Evolutionary conservation across 1,284 basidiomycete genomes (phyloP).

Genomic region (Neonothopanus nambi): DNA sequence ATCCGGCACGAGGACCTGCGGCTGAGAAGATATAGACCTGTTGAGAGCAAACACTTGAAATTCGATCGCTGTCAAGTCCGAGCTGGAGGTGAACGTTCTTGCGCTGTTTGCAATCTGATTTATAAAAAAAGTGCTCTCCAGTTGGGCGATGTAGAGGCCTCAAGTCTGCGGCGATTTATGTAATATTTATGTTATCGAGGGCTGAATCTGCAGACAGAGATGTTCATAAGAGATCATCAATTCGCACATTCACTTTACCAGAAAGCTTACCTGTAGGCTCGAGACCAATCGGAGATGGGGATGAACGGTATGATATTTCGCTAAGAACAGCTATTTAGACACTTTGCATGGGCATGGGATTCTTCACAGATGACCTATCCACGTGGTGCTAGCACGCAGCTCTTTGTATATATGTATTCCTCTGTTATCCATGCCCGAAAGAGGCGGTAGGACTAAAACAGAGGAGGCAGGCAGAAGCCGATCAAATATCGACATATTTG

Average conservation of each 20-base stretch:
- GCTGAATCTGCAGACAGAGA: not conserved
- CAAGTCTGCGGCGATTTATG: not conserved
- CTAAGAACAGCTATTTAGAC: not conserved
- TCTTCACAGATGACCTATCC: not conserved
- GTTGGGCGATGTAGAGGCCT: not conserved
- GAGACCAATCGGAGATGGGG: not conserved
- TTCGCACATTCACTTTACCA: conserved; percentile 7
- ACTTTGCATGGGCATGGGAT: not conserved
- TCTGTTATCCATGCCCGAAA: not conserved
- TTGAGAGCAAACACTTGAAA: no score
- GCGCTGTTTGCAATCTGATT: no score
- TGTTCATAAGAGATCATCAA: not conserved
- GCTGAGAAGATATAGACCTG: no score
- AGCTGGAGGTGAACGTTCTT: not conserved
- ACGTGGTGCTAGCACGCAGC: not conserved
- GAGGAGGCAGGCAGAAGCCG: not conserved
- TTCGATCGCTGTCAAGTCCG: not conserved
- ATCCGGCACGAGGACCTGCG: conserved; percentile 3
- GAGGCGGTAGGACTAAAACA: not conserved
- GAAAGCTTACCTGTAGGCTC: not conserved
- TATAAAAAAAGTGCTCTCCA: not conserved
- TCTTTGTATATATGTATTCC: not conserved
- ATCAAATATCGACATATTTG: conserved; percentile 8
- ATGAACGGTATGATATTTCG: not conserved
- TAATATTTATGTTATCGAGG: conserved; percentile 1